Evolutionary conservation across 179 eudicot species (phyloP).

Genomic region (Gypsophila paniculata): DNA sequence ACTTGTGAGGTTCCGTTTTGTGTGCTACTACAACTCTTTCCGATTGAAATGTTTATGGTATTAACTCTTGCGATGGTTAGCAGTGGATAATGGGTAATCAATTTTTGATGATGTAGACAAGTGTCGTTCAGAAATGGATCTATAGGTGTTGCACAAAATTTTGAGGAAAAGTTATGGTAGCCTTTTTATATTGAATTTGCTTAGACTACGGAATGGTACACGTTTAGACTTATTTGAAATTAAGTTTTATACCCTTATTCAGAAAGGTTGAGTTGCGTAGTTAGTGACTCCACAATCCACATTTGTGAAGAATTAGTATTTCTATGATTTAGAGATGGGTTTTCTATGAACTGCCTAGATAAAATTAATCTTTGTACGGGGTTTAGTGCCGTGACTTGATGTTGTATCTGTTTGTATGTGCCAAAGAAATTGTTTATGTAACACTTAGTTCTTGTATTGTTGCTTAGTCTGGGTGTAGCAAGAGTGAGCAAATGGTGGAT

Average conservation of each 20-base stretch:
- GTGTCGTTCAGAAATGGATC: not conserved
- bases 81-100: not conserved
- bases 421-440: not conserved
- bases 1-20: not conserved
- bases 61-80: not conserved
- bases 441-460: conserved; percentile 14
- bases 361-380: not conserved
- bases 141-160: conserved; percentile 1
- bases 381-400: not conserved
- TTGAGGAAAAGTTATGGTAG: not conserved
- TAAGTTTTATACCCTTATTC: not conserved
- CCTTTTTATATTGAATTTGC: not conserved
- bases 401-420: not conserved
- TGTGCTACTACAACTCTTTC: not conserved
- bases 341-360: not conserved
- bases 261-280: not conserved
- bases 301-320: conserved; percentile 2
- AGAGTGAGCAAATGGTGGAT: conserved; percentile 26
- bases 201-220: not conserved
- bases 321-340: conserved; percentile 2
- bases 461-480: conserved; percentile 28
- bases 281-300: not conserved
- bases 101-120: not conserved
- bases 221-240: not conserved
- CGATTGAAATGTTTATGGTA: not conserved